Evolutionary conservation across 371 early-diverging fungal species (phyloP).

Genomic region (Zychaea mexicana): DNA sequence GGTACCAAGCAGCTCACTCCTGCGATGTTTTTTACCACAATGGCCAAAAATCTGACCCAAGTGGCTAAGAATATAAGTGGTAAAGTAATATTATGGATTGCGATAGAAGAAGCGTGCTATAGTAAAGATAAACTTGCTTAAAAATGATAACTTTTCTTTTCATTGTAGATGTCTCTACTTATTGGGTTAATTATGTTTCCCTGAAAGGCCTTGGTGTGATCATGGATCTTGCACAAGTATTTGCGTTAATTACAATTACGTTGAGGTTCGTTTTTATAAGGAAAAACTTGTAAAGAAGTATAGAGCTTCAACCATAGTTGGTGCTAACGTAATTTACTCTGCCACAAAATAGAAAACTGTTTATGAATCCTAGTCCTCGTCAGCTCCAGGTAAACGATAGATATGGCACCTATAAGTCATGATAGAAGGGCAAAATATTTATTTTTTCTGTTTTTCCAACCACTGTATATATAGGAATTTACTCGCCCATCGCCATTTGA

Average conservation of each 20-base stretch:
- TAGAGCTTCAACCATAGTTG: too few relatives aligned
- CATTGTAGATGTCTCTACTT: conserved; percentile 40
- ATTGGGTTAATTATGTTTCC: conserved; percentile 77
- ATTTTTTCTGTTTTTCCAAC: too few relatives aligned
- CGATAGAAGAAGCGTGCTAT: too few relatives aligned
- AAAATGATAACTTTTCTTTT: background rate
- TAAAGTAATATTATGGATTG: too few relatives aligned
- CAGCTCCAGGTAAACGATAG: conserved; percentile 55
- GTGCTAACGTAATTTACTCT: too few relatives aligned
- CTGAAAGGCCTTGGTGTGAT: conserved; percentile 65
- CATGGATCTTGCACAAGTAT: conserved; percentile 71
- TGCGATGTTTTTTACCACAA: conserved; percentile 22
- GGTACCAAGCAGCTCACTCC: conserved; percentile 21
- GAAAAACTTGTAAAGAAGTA: background rate
- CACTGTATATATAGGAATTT: conserved; percentile 29
- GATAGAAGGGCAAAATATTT: too few relatives aligned
- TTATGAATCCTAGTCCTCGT: conserved; percentile 73
- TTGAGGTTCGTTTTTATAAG: conserved; percentile 36
- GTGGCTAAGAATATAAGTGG: conserved; percentile 37
- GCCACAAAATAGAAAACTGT: conserved; percentile 42
- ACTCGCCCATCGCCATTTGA: conserved; percentile 76
- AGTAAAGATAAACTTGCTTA: too few relatives aligned
- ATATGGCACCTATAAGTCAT: too few relatives aligned
- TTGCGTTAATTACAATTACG: conserved; percentile 58
- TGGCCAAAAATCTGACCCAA: conserved; percentile 31